phyloP scores from a whole-genome alignment of 192 early-diverging fungal species.

The Entomortierella beljakovae region DNA sequence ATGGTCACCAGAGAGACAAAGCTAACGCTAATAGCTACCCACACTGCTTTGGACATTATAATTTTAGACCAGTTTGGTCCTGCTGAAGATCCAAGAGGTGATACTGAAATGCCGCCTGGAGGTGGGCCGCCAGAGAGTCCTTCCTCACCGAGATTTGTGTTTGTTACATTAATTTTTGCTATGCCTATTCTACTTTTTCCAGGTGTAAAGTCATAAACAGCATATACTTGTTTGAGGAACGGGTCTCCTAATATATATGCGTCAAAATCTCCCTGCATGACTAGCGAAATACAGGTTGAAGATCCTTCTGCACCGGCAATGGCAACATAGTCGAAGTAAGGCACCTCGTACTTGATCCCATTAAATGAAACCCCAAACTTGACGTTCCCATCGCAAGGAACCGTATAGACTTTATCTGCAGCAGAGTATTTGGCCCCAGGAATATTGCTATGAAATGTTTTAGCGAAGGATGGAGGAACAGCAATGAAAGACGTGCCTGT shows the following conservation, averaged over 20 bases:
- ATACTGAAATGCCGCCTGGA: conserved; percentile 22
- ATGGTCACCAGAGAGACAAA: too few relatives aligned
- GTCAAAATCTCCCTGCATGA: conserved; percentile 43
- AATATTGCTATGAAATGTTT: conserved; percentile 34
- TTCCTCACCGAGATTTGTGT: conserved; percentile 19
- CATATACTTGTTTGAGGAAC: conserved; percentile 45
- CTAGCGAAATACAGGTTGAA: conserved; percentile 27
- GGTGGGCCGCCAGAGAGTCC: conserved; percentile 37
- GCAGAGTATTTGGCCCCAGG: conserved; percentile 27
- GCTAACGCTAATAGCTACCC: too few relatives aligned
- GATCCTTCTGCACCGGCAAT: conserved; percentile 4
- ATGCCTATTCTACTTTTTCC: conserved; percentile 34
- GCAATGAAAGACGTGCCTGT: conserved; percentile 55
- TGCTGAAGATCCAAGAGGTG: too few relatives aligned
- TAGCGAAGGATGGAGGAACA: conserved; percentile 32
- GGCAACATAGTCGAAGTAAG: conserved; percentile 40
- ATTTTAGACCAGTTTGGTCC: too few relatives aligned
- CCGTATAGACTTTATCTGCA: conserved; percentile 11
- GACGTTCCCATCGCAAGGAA: conserved; percentile 38
- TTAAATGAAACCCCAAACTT: conserved; percentile 44
- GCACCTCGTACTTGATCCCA: conserved; percentile 36
- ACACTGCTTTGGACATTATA: too few relatives aligned
- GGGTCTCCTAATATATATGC: conserved; percentile 50
- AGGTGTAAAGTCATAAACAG: conserved; percentile 49
- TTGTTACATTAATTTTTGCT: conserved; percentile 21